Evolutionary conservation across 768 basidiomycete species (phyloP).

Genomic region (Mycena rebaudengoi): DNA sequence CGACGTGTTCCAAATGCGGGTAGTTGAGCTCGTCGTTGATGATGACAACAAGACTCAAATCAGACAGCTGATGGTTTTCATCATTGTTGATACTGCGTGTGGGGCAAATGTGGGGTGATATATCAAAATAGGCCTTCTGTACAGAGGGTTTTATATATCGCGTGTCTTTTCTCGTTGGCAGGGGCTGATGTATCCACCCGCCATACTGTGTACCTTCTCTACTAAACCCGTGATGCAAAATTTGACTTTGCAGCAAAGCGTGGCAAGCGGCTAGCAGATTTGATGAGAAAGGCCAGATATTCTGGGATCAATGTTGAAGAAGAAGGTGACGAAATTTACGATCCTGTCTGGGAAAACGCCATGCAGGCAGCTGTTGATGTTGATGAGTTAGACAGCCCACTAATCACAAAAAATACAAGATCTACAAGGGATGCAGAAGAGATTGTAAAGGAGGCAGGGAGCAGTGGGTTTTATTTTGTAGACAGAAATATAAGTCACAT

Average conservation of each 20-base stretch:
- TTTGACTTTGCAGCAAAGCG: constrained; percentile 12
- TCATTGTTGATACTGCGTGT: too few species aligned
- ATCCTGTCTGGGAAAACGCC: constrained; percentile 10
- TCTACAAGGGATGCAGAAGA: neutral
- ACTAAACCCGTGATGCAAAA: constrained; percentile 14
- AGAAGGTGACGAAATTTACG: neutral
- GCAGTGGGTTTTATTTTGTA: neutral
- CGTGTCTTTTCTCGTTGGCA: too few species aligned
- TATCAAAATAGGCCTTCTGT: too few species aligned
- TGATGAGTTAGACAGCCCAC: neutral
- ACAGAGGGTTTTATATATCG: too few species aligned
- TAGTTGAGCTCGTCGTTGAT: too few species aligned
- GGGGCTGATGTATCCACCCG: too few species aligned
- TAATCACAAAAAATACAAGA: neutral
- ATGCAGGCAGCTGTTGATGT: neutral
- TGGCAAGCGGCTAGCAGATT: neutral
- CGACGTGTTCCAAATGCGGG: too few species aligned
- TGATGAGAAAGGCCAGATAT: neutral
- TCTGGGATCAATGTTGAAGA: neutral
- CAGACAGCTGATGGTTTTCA: too few species aligned
- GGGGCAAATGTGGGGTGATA: too few species aligned
- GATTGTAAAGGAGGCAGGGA: neutral
- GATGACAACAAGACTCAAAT: too few species aligned
- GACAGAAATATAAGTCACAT: too few species aligned
- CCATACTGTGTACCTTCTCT: constrained; percentile 20